phyloP scores from a whole-genome alignment of 2,329 filamentous ascomycete species.

The Ambrosiella beaveri region DNA sequence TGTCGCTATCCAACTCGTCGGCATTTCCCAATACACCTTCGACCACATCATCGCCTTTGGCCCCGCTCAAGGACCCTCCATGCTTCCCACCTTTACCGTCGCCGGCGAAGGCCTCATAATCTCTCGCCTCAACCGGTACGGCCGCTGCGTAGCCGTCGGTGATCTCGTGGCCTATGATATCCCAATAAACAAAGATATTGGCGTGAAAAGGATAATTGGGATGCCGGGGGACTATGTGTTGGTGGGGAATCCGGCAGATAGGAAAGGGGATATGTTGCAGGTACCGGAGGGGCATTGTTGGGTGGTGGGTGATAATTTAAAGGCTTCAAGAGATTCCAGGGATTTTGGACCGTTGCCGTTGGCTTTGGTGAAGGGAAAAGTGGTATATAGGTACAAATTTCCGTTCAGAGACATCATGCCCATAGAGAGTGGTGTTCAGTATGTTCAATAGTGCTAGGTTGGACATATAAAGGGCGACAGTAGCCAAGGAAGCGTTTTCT shows the following conservation, averaged over 20 bases:
- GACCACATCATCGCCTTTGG: constrained; percentile 46
- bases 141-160: constrained; percentile 51
- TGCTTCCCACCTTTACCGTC: constrained; percentile 69
- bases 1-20: constrained; percentile 27
- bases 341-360: constrained; percentile 74
- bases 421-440: constrained; percentile 28
- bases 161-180: constrained; percentile 69
- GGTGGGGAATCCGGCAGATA: constrained; percentile 38
- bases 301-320: constrained; percentile 74
- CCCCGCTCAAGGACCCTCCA: constrained; percentile 55
- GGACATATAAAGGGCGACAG: background rate
- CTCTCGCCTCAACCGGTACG: constrained; percentile 49
- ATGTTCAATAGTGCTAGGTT: background rate
- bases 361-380: constrained; percentile 68
- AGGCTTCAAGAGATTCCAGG: constrained; percentile 71
- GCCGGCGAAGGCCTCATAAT: constrained; percentile 52
- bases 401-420: constrained; percentile 27
- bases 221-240: constrained; percentile 63
- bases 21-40: constrained; percentile 32
- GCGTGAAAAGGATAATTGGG: constrained; percentile 64
- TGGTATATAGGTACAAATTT: constrained; percentile 42
- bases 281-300: constrained; percentile 86
- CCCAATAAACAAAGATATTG: constrained; percentile 42
- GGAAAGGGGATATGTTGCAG: constrained; percentile 27
- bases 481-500: background rate